Evolutionary conservation across 441 rosid genomes (phyloP).

Genomic region (Eutrema salsugineum): DNA sequence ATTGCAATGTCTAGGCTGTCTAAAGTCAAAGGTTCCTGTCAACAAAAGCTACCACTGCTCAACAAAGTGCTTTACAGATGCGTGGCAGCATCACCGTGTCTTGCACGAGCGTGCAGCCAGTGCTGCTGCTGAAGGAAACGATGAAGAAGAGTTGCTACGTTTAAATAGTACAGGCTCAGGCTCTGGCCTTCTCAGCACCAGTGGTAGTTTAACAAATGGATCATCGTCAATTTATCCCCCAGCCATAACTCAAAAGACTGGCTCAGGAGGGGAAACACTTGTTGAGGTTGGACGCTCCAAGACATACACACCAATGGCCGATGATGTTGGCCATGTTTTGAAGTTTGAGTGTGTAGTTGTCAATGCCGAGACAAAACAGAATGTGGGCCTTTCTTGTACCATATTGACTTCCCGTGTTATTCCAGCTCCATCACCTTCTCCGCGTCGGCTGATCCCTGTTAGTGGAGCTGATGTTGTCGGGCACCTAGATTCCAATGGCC

Average conservation of each 20-base stretch:
- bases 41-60: slow-evolving; percentile 45
- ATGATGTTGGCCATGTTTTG: slow-evolving; percentile 40
- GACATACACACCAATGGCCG: slow-evolving; percentile 44
- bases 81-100: slow-evolving; percentile 44
- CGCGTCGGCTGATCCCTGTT: slow-evolving; percentile 41
- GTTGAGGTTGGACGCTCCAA: slow-evolving; percentile 48
- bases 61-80: slow-evolving; percentile 38
- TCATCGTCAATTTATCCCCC: slow-evolving; percentile 72
- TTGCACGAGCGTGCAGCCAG: slow-evolving; percentile 35
- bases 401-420: slow-evolving; percentile 48
- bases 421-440: slow-evolving; percentile 42
- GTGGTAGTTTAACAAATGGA: slow-evolving; percentile 66
- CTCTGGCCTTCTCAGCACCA: slow-evolving; percentile 30
- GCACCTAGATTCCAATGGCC: slow-evolving; percentile 33
- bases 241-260: slow-evolving; percentile 23
- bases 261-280: slow-evolving; percentile 33
- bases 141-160: slow-evolving; percentile 23
- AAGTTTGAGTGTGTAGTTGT: slow-evolving; percentile 46
- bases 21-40: slow-evolving; percentile 35
- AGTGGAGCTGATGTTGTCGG: slow-evolving; percentile 21
- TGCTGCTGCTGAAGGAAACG: slow-evolving; percentile 29
- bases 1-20: slow-evolving; percentile 42
- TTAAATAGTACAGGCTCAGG: slow-evolving; percentile 36
- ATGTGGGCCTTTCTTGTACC: slow-evolving; percentile 29
- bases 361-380: slow-evolving; percentile 30